Evolutionary conservation across 208 protist species (phyloP), one percentile per base, ranked within the genome.

Genomic region (Wallacemonas sp.): DNA sequence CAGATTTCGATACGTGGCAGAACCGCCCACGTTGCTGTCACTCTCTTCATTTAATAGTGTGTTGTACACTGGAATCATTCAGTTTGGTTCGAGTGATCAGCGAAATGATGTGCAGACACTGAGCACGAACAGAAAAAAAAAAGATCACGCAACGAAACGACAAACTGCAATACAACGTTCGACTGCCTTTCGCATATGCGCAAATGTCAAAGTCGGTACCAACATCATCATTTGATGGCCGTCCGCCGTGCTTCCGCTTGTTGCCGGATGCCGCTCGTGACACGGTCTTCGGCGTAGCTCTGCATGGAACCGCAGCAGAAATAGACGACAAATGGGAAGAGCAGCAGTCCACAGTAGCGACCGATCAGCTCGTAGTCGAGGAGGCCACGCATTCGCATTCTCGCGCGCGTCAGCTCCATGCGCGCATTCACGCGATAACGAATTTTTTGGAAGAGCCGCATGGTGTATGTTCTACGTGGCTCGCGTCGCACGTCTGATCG

Each of bases 311-410:
- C 89, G 44, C 72, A 61, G 59, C 82, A 91, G 5, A 90, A 28
- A 57, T 86, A 94, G 1, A 91, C 23, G 20, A 78, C 68, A 41
- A 94, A 94, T 0, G 88, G 88, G 63, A 94, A 83, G 10, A 94
- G 18, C 48, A 89, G 39, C 0, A 94, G 39, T 4, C 88, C 88
- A 65, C 83, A 90, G 44, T 86, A 87, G n/a, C 86, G 85, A 0
- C 89, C 89, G 64, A 94, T 82, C 4, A 90, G 54, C 29, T 94
- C 86, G 54, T 87, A 75, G 74, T 94, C 89, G 18, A 59, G 36
- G 10, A 90, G 31, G 18, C 81, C 67, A 25, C 89, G 76, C 72
- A 94, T 54, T 39, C 74, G 57, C 81, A 89, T 86, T 16, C 88
- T 61, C 1, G 83, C 83, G 10, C 81, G 74, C 36, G 76, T 68